These are phyloP conservation scores for Limtongia smithiae DNA, from an alignment of 805 yeast species.

Conservation along the genomic window DNA sequence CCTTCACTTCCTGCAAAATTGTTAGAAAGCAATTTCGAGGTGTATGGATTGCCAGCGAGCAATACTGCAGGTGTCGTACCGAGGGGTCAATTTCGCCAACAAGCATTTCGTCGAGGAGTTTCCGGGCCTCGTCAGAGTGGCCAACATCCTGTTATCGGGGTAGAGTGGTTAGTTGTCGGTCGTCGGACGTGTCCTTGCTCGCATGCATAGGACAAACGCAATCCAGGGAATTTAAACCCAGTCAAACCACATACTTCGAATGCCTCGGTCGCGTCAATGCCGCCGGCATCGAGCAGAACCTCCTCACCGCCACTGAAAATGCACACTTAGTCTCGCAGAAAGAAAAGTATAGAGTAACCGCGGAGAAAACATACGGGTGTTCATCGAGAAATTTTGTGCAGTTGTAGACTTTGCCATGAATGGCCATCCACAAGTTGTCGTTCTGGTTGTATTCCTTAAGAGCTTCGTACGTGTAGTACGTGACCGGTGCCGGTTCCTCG, in stretches of 20 bases:
- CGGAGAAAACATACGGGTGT: slow-evolving; percentile 48
- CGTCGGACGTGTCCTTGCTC: neutral
- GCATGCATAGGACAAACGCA: neutral
- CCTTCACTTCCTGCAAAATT: slow-evolving; percentile 4
- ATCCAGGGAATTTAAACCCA: neutral
- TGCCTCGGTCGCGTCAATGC: slow-evolving; percentile 68
- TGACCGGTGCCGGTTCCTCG: too few relatives aligned
- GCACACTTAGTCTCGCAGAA: neutral
- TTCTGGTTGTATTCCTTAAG: slow-evolving; percentile 43
- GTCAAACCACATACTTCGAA: slow-evolving; percentile 47
- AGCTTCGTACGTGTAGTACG: slow-evolving; percentile 39
- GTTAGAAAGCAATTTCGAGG: neutral
- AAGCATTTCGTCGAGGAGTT: slow-evolving; percentile 59
- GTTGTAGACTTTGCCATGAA: slow-evolving; percentile 66
- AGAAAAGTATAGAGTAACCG: neutral
- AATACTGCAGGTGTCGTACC: slow-evolving; percentile 26
- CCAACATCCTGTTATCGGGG: slow-evolving; percentile 71
- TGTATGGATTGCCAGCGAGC: too few relatives aligned
- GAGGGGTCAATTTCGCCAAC: slow-evolving; percentile 73
- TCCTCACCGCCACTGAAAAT: slow-evolving; percentile 67
- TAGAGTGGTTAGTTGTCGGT: neutral
- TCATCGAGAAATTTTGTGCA: slow-evolving; percentile 51
- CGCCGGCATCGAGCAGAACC: slow-evolving; percentile 72
- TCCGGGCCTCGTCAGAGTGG: slow-evolving; percentile 94
- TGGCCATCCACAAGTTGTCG: slow-evolving; percentile 68